These are phyloP conservation scores for Betula pendula DNA, from an alignment of 306 rosid species.

Conservation along the genomic window DNA sequence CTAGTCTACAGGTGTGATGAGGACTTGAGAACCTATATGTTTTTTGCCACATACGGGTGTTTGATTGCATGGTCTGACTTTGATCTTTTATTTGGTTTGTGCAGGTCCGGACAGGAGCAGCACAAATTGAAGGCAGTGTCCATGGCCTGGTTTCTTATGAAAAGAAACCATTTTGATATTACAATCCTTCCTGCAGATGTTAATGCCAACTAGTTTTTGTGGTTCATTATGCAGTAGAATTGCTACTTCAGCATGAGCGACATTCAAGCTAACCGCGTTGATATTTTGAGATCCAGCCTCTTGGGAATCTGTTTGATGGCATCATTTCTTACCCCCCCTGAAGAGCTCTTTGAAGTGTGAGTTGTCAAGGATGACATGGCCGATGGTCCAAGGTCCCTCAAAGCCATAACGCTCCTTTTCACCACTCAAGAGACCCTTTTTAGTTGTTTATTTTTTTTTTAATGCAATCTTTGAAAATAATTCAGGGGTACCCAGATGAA, in stretches of 20 bases:
- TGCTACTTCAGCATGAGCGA: background rate
- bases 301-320: too few species aligned
- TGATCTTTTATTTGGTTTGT: slow-evolving; percentile 14
- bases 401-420: too few species aligned
- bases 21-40: background rate
- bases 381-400: too few species aligned
- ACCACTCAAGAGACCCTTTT: too few species aligned
- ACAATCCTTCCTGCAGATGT: background rate
- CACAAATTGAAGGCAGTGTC: slow-evolving; percentile 93
- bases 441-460: too few species aligned
- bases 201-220: background rate
- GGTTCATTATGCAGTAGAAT: background rate
- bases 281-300: too few species aligned
- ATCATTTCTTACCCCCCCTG: too few species aligned
- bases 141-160: slow-evolving; percentile 86
- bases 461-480: too few species aligned
- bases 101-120: slow-evolving; percentile 91
- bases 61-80: background rate
- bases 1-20: slow-evolving; percentile 11
- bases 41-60: background rate
- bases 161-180: slow-evolving; percentile 70
- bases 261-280: too few species aligned
- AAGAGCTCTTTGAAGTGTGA: too few species aligned
- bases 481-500: too few species aligned
- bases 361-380: too few species aligned